Conservation (phyloP, 306 rosid genomes). For the Casuarina cunninghamiana region DNA sequence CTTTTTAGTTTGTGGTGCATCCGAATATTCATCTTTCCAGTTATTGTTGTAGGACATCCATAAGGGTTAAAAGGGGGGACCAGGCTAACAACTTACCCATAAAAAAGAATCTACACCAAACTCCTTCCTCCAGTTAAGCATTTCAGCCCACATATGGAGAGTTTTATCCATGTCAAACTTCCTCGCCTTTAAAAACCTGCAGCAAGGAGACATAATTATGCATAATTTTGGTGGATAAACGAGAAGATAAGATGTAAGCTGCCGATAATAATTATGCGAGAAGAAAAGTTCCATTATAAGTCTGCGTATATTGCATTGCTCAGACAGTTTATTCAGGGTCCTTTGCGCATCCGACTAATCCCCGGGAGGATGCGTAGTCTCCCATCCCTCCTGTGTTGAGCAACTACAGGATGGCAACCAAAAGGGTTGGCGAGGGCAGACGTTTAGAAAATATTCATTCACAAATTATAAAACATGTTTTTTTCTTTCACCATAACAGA, state of each 20-base stretch:
- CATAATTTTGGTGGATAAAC: conserved; percentile 16
- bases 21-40: not conserved
- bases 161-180: conserved; percentile 86
- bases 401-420: not conserved
- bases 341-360: not conserved
- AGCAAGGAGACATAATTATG: conserved; percentile 30
- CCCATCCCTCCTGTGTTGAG: not conserved
- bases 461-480: no score
- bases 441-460: no score
- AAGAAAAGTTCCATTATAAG: not conserved
- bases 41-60: not conserved
- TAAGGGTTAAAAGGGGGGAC: not conserved
- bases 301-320: not conserved
- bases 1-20: conserved; percentile 8
- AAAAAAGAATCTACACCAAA: conserved; percentile 65
- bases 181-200: conserved; percentile 93
- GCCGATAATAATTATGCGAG: conserved; percentile 5
- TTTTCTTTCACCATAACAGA: no score
- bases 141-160: conserved; percentile 85
- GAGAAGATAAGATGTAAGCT: not conserved
- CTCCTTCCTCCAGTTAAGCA: conserved; percentile 91
- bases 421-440: not conserved
- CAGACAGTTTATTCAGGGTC: not conserved
- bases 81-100: conserved; percentile 50
- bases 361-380: not conserved